Conservation (phyloP, 2,329 filamentous ascomycete genomes). For the Aureobasidium mangrovei region DNA sequence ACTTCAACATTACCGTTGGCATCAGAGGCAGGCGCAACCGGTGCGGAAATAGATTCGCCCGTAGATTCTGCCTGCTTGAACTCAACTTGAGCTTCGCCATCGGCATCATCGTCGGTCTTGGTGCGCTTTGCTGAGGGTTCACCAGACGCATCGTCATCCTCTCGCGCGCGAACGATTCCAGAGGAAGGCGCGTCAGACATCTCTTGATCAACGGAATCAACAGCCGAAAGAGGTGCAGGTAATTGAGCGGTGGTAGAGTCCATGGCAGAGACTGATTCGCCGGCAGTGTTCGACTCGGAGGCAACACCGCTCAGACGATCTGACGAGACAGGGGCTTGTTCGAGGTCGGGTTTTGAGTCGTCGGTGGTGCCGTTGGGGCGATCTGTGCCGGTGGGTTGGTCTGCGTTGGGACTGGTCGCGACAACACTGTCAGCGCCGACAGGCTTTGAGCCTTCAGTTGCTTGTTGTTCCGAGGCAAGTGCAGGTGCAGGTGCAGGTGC, state of each 20-base stretch:
- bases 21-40: slow-evolving; percentile 14
- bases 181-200: slow-evolving; percentile 33
- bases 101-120: slow-evolving; percentile 52
- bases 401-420: neutral
- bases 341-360: slow-evolving; percentile 42
- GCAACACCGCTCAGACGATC: neutral
- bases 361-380: slow-evolving; percentile 18
- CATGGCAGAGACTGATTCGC: neutral
- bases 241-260: slow-evolving; percentile 10
- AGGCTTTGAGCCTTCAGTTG: neutral
- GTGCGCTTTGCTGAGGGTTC: slow-evolving; percentile 72
- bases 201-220: slow-evolving; percentile 16
- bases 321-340: neutral
- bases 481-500: slow-evolving; percentile 16
- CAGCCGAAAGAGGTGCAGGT: neutral
- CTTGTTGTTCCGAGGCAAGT: neutral
- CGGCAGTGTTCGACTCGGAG: neutral
- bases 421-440: neutral
- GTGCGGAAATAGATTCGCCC: slow-evolving; percentile 1
- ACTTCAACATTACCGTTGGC: slow-evolving; percentile 13
- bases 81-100: neutral
- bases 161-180: slow-evolving; percentile 57
- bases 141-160: slow-evolving; percentile 56
- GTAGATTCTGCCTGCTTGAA: slow-evolving; percentile 23
- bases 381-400: neutral